Base-by-base conservation (phyloP, 2,329 filamentous ascomycete species). In the Pseudopithomyces chartarum region DNA sequence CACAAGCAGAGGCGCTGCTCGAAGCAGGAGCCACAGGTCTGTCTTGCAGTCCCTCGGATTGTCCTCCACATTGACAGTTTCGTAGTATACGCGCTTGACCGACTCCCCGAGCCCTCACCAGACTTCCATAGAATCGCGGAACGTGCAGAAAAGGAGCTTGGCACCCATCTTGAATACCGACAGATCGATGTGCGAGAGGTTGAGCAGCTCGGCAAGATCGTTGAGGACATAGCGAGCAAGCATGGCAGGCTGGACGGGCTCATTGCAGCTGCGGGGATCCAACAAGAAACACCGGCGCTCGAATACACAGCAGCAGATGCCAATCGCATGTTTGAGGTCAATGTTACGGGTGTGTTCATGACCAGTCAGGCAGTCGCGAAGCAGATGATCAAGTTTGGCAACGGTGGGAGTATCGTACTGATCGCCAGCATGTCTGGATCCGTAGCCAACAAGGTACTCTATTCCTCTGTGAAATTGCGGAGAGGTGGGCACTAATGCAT, bases 261-360 rank as follows among this genome's bases (percentile, higher is more conserved):
- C 54, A 86, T 97, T 46, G 87, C 88, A 0, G 87, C 87, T 0
- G 89, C 88, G 0, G 88, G 87, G 1, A 90, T 92, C 66, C 91
- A 96, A 77, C 90, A 96, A 76, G 91, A 96, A 78, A 92, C 87
- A 0, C 78, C 90, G 0, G 92, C 93, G 1, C 80, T 97, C 53
- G 91, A 96, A 47, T 96, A 96, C 73, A 80, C 81, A 1, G 79
- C 82, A 51, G 82, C 85, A 68, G 85, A 87, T 63, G 80, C 83
- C 53, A 86, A 87, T 64, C 81, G 78, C 55, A 87, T 88, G 84
- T 83, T 87, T 59, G 83, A 85, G 63, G 77, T 86, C 61, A 86
- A 86, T 64, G 79, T 87, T 48, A 87, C 84, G 0, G 85, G 85
- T 10, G 83, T 84, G 6, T 84, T 87, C 70, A 87, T 87, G 84